Percentiles rank a stretch among this genome's conserved stretches.
Evolutionary conservation across 768 basidiomycete species (phyloP).

Genomic region (Leucocoprinus leucothites): DNA sequence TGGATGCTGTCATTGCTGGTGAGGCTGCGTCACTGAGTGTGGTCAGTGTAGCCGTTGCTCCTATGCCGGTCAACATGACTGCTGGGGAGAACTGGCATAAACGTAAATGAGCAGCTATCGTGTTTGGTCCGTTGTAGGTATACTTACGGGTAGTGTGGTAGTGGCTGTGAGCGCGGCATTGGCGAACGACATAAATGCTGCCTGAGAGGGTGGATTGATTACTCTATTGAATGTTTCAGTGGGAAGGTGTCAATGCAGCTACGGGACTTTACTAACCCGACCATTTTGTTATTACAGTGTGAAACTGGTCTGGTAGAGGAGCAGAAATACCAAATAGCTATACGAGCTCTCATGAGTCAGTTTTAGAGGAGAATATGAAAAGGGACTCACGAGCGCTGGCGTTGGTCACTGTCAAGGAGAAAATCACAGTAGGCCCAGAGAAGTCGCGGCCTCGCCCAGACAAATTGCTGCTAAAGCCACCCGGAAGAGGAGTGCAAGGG

Average conservation of each 20-base stretch:
- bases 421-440: conserved; percentile 20
- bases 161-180: conserved; percentile 27
- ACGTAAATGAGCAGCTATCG: background rate
- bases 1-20: no score
- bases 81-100: conserved; percentile 21
- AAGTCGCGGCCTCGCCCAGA: conserved; percentile 20
- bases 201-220: conserved; percentile 33
- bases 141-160: conserved; percentile 22
- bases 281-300: conserved; percentile 38
- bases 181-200: conserved; percentile 19
- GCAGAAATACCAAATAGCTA: conserved; percentile 39
- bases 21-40: no score
- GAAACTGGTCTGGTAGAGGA: conserved; percentile 28
- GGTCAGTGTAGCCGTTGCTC: conserved; percentile 22
- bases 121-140: background rate
- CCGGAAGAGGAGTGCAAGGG: conserved; percentile 36
- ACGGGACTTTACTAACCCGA: conserved; percentile 27
- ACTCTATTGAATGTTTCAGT: conserved; percentile 20
- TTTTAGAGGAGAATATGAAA: background rate
- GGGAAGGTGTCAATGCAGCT: background rate
- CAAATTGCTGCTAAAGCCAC: conserved; percentile 39
- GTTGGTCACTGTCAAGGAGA: conserved; percentile 34
- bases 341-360: background rate
- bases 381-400: conserved; percentile 23
- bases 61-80: conserved; percentile 26